Conservation (phyloP, 2,329 filamentous ascomycete species). For the Lecanosticta acicola region DNA sequence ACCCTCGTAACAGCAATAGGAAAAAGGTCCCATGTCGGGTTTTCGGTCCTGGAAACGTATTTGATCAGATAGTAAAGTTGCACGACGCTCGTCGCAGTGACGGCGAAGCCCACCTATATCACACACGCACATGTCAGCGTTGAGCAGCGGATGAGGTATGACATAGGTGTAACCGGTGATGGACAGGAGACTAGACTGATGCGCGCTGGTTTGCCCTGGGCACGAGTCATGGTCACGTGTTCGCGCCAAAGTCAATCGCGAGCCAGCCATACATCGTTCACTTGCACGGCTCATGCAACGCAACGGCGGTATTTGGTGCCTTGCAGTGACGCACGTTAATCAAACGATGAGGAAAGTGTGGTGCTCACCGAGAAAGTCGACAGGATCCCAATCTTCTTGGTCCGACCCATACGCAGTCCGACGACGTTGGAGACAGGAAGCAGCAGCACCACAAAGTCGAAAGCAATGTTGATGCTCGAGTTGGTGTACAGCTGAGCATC, state of each 20-base stretch:
- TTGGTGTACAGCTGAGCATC: conserved; percentile 7
- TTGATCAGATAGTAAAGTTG: conserved; percentile 7
- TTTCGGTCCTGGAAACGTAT: not conserved
- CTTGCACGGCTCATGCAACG: not conserved
- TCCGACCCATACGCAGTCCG: conserved; percentile 1
- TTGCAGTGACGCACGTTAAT: not conserved
- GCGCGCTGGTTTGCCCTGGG: not conserved
- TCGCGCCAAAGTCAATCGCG: not conserved
- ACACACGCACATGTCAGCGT: not conserved
- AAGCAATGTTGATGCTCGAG: conserved; percentile 6
- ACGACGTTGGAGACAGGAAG: conserved; percentile 6
- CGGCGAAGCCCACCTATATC: conserved; percentile 6
- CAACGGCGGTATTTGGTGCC: too few species aligned
- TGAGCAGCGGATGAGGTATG: not conserved
- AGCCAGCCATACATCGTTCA: not conserved
- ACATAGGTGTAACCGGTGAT: not conserved
- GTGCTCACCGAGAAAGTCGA: conserved; percentile 4
- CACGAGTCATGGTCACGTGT: not conserved
- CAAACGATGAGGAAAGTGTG: not conserved
- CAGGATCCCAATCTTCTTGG: conserved; percentile 7
- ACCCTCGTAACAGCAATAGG: conserved; percentile 5
- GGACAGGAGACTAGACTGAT: not conserved
- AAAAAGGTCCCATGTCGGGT: conserved; percentile 8
- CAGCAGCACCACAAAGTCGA: conserved; percentile 10
- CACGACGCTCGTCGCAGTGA: conserved; percentile 1